These are phyloP conservation scores for Pneumocystis sp. DNA, from an alignment of 1,139 yeast genomes.

Conservation along the genomic window DNA sequence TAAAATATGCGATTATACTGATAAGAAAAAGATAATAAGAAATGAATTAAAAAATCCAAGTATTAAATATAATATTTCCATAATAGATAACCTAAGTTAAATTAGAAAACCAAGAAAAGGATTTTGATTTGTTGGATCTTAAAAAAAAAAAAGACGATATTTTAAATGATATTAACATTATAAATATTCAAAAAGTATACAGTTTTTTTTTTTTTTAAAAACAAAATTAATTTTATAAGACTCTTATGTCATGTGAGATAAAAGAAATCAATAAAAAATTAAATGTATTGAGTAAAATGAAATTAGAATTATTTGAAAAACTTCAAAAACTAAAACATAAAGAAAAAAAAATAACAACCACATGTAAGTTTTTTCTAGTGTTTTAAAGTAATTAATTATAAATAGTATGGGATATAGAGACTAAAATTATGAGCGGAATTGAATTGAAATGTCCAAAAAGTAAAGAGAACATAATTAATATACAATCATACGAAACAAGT, in stretches of 20 bases:
- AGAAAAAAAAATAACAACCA: constrained; percentile 37
- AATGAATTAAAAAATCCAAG: constrained; percentile 27
- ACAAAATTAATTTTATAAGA: constrained; percentile 1
- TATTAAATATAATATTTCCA: constrained; percentile 30
- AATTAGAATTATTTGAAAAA: constrained; percentile 40
- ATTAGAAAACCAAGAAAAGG: neutral
- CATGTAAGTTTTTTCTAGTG: neutral
- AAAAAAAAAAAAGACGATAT: constrained; percentile 28
- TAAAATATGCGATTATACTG: constrained; percentile 15
- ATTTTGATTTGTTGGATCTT: constrained; percentile 18
- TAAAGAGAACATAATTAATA: neutral
- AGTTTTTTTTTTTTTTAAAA: neutral
- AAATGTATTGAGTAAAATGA: constrained; percentile 33
- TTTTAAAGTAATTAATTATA: constrained; percentile 13
- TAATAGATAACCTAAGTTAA: constrained; percentile 6
- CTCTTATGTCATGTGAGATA: constrained; percentile 47
- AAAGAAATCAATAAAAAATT: constrained; percentile 46
- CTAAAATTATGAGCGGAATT: neutral
- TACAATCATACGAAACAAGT: neutral
- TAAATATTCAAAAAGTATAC: constrained; percentile 42
- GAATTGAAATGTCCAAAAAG: constrained; percentile 8
- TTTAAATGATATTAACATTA: constrained; percentile 35
- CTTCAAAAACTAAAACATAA: constrained; percentile 46
- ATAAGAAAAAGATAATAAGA: constrained; percentile 17
- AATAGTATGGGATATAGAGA: constrained; percentile 6